Percentiles rank a stretch among this genome's conserved stretches.
Evolutionary conservation across 73 alveolate genomes (phyloP).

Genomic region (Symbiodinium natans): DNA sequence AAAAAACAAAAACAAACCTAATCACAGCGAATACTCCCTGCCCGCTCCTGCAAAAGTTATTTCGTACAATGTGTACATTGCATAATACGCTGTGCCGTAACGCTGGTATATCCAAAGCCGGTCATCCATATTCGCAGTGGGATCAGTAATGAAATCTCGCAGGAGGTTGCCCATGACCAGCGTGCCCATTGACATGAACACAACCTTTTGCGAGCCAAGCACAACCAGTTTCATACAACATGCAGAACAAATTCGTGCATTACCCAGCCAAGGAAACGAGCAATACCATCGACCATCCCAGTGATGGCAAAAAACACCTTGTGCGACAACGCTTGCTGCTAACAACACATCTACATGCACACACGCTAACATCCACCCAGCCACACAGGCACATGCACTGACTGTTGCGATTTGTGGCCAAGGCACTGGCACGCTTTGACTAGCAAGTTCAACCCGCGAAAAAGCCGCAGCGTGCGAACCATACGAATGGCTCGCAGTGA

Average conservation of each 20-base stretch:
- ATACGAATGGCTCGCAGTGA: conserved; percentile 28
- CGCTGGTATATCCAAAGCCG: not conserved
- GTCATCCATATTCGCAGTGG: not conserved
- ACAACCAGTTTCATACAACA: not conserved
- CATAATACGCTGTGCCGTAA: not conserved
- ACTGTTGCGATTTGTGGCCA: not conserved
- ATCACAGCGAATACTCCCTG: no score
- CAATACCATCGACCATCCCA: conserved; percentile 20
- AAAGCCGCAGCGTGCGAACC: conserved; percentile 32
- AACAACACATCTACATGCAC: not conserved
- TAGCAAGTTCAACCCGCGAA: conserved; percentile 1
- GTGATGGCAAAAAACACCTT: conserved; percentile 12
- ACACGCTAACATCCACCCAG: not conserved
- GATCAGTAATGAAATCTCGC: not conserved
- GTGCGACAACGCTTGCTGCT: not conserved
- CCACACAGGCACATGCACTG: not conserved
- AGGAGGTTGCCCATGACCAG: conserved; percentile 29
- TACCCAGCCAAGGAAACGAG: not conserved
- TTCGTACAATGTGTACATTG: not conserved
- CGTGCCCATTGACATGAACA: conserved; percentile 26
- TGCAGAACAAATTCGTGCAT: not conserved
- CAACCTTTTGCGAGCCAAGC: not conserved
- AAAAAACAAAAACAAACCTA: no score
- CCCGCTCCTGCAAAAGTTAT: not conserved
- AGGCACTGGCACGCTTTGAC: conserved; percentile 7